Evolutionary conservation across 139 green algal species (phyloP), one percentile per base, ranked within the genome.

Genomic region (Tetradesmus obliquus): DNA sequence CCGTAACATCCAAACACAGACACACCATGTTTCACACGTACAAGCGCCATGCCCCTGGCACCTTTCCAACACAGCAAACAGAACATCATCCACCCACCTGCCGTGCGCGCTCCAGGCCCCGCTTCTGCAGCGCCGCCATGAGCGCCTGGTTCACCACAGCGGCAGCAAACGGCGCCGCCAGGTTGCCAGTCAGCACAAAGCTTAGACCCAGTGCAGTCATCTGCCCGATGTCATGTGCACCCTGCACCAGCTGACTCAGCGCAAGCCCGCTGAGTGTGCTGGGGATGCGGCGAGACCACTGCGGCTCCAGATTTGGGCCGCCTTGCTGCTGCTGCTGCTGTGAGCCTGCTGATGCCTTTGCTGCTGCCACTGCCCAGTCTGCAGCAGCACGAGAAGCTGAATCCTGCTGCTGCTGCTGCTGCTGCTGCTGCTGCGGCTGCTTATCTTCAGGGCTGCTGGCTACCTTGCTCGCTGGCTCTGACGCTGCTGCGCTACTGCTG

Each of bases 161-260:
- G 22, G 89, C 89, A 20, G 45, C 83, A 79, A 88, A 81, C 2
- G 81, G 60, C 2, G 89, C 89, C 17, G 89, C 89, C 51, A 92
- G 54, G 62, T 92, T 92, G 5, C 89, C 89, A 51, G 89, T 92
- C 20, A 88, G 53, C 19, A 84, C 58, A 84, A 88, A 92, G 3
- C 20, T 51, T 19, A 92, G 15, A 3, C 89, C 89, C 89, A 92
- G 81, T 9, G 62, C 89, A n/a, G 51, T 72, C 1, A 88, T 51
- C 81, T 92, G 89, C 3, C 62, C n/a, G 8, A 92, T 53, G 53
- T 92, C 89, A 9, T 81, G 20, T 24, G 24, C 60, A 5, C 89
- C 89, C 81, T 88, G 80, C 20, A 92, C 69, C 60, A 82, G 45
- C 62, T 92, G 89, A 58, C 81, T 72, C 0, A 88, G 62, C 17